These are phyloP conservation scores for Croton laevigatus DNA, from an alignment of 441 rosid genomes.

Conservation along the genomic window DNA sequence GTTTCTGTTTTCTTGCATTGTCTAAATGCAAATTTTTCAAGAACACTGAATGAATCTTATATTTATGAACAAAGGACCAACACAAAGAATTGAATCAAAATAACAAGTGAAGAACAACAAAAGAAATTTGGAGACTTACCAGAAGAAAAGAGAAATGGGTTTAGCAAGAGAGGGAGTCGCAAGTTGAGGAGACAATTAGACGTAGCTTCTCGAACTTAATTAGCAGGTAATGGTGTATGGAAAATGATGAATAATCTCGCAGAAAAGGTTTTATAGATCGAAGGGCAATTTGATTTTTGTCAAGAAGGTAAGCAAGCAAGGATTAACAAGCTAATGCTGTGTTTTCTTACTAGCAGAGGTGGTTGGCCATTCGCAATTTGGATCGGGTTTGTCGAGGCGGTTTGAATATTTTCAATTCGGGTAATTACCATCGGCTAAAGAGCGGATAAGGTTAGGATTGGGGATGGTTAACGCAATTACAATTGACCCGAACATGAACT, in stretches of 20 bases:
- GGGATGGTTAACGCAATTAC: too few species aligned
- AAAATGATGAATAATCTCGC: not conserved
- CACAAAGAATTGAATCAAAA: not conserved
- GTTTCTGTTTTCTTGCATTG: not conserved
- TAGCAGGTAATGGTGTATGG: too few species aligned
- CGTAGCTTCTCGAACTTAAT: not conserved
- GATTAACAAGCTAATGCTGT: not conserved
- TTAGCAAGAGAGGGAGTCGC: not conserved
- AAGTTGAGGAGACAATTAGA: not conserved
- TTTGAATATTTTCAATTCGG: too few species aligned
- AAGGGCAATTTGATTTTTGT: not conserved
- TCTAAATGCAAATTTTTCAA: not conserved
- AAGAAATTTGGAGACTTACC: slow-evolving; percentile 7
- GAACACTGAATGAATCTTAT: not conserved
- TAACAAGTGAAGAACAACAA: not conserved
- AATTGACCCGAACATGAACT: too few species aligned
- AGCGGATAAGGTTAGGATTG: too few species aligned
- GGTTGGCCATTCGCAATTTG: too few species aligned
- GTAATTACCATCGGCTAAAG: too few species aligned
- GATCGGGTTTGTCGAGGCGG: too few species aligned
- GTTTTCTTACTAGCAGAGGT: not conserved
- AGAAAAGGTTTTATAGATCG: not conserved
- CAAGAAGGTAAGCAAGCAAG: not conserved
- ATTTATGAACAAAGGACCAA: not conserved
- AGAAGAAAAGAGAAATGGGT: not conserved